Percentiles rank a stretch among this genome's conserved stretches.
phyloP scores from a whole-genome alignment of 169 alveolate genomes.

The Haemoproteus tartakovskyi region DNA sequence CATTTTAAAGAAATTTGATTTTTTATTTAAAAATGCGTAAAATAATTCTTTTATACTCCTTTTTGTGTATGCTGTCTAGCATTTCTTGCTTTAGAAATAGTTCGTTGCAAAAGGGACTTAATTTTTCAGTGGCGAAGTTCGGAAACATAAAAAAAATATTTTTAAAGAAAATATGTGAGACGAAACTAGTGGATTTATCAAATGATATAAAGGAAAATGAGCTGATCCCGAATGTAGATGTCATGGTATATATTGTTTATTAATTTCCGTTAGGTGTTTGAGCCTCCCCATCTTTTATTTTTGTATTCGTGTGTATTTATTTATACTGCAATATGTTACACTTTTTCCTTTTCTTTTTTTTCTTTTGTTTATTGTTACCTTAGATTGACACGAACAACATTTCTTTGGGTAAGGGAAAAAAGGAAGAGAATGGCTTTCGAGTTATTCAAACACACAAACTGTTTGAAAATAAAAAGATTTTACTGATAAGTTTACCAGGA shows the following conservation, averaged over 20 bases:
- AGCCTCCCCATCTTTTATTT: too few species aligned
- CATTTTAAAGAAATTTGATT: too few species aligned
- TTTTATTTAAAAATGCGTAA: too few species aligned
- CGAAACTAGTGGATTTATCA: conserved; percentile 50
- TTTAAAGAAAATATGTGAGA: conserved; percentile 27
- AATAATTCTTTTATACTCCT: too few species aligned
- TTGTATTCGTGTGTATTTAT: too few species aligned
- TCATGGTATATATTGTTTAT: conserved; percentile 61
- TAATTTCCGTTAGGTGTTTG: too few species aligned
- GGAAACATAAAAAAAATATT: conserved; percentile 6
- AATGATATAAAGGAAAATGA: conserved; percentile 61
- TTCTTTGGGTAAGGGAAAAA: not conserved
- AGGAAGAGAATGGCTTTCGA: conserved; percentile 6
- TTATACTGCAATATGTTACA: not conserved
- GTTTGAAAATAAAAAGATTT: conserved; percentile 65
- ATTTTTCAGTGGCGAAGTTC: conserved; percentile 24
- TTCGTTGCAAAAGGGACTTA: conserved; percentile 4
- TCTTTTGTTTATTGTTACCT: not conserved
- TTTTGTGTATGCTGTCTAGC: too few species aligned
- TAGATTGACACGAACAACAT: conserved; percentile 32
- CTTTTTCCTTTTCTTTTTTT: not conserved
- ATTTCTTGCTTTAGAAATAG: conserved; percentile 41
- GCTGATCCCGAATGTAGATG: conserved; percentile 56
- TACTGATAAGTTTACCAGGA: conserved; percentile 72
- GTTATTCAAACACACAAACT: conserved; percentile 42